Evolutionary conservation across 2,329 filamentous ascomycete species (phyloP).

Genomic region (Fusarium verticillioides): DNA sequence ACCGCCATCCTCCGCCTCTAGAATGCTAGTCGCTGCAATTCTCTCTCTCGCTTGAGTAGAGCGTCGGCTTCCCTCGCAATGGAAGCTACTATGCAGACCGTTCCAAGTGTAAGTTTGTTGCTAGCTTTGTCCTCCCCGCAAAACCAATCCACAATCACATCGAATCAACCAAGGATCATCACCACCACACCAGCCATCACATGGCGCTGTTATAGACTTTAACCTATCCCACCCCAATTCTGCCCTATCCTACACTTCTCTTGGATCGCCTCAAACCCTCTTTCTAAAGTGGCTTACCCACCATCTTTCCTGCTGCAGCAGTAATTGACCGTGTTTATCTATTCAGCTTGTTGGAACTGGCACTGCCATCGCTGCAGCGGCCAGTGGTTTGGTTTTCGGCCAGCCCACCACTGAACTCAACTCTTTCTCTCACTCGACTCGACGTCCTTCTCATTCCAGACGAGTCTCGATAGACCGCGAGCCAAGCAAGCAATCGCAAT

Average conservation of each 20-base stretch:
- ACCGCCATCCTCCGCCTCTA: conserved; percentile 45
- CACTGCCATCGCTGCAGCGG: conserved; percentile 69
- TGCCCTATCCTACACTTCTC: conserved; percentile 29
- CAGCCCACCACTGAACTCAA: conserved; percentile 60
- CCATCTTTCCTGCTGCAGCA: conserved; percentile 35
- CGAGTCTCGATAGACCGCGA: conserved; percentile 51
- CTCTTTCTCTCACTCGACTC: conserved; percentile 44
- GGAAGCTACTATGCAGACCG: conserved; percentile 63
- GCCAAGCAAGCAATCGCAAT: conserved; percentile 43
- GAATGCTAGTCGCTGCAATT: conserved; percentile 50
- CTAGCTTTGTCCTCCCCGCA: conserved; percentile 37
- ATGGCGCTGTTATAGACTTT: conserved; percentile 41
- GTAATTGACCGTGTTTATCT: conserved; percentile 36
- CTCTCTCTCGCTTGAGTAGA: conserved; percentile 53
- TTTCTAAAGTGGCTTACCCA: conserved; percentile 31
- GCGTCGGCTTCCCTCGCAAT: conserved; percentile 47
- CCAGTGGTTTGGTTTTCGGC: conserved; percentile 68
- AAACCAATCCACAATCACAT: conserved; percentile 34
- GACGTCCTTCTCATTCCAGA: conserved; percentile 44
- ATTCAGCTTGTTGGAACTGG: conserved; percentile 69
- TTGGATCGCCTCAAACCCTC: conserved; percentile 34
- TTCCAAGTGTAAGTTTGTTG: conserved; percentile 60
- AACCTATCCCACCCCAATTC: conserved; percentile 32
- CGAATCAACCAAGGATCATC: conserved; percentile 33
- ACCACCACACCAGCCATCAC: conserved; percentile 39